These are phyloP conservation scores for Salvia sclarea DNA, from an alignment of 305 asterid species.

Conservation along the genomic window DNA sequence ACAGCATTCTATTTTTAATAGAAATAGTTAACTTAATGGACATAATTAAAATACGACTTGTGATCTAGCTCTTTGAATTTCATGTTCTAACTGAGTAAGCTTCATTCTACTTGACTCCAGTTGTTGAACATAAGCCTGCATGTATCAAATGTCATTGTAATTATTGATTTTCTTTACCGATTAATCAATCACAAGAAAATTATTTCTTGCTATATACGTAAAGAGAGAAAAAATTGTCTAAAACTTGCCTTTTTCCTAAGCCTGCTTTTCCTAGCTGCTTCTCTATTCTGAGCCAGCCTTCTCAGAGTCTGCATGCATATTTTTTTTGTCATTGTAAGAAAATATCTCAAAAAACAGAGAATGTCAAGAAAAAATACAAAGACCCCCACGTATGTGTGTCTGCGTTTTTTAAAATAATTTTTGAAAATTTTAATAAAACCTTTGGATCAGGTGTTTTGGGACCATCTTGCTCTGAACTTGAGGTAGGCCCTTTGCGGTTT, in stretches of 20 bases:
- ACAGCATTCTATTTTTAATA: background rate
- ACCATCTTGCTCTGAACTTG: slow-evolving; percentile 66
- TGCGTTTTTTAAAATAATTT: background rate
- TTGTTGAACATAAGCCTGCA: slow-evolving; percentile 95
- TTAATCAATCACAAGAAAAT: background rate
- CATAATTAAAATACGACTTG: slow-evolving; percentile 44
- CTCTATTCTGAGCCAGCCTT: slow-evolving; percentile 97
- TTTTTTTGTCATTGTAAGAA: background rate
- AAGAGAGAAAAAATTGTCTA: too few relatives aligned
- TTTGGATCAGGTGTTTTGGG: slow-evolving; percentile 80
- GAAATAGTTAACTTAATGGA: too few relatives aligned
- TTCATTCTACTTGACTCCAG: slow-evolving; percentile 84
- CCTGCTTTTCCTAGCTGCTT: slow-evolving; percentile 98
- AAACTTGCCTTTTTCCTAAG: slow-evolving; percentile 68
- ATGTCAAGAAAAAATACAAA: background rate
- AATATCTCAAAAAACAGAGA: slow-evolving; percentile 5
- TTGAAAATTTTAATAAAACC: slow-evolving; percentile 33
- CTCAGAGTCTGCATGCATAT: slow-evolving; percentile 58
- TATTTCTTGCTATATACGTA: background rate
- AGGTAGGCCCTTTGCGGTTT: slow-evolving; percentile 57
- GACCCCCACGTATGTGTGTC: background rate
- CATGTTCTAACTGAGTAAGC: slow-evolving; percentile 82
- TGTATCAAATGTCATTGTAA: background rate
- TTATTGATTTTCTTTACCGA: too few relatives aligned
- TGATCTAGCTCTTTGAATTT: slow-evolving; percentile 71